Base-by-base conservation (phyloP, 768 basidiomycete genomes). In the Zangia roseola region DNA sequence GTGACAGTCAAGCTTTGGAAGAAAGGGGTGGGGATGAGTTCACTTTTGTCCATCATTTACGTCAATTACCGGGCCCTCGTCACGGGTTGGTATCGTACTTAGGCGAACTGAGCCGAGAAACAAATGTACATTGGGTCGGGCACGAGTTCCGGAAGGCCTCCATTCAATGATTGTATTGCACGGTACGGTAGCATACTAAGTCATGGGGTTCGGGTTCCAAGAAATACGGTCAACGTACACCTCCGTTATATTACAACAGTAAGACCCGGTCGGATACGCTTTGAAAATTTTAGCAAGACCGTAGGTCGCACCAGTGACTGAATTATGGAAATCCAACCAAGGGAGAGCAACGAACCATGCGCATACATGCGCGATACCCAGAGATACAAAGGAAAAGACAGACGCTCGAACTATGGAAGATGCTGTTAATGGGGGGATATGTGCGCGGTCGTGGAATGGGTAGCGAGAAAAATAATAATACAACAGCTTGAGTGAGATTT, bases 281-380 rank as follows among this genome's bases (percentile, higher is more conserved):
- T 51, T 10, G 19, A 35, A 21, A 30, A 47, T 21, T 38, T 23
- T 59, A 56, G 49, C 47, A 20, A 26, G 35, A 38, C 37, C 41
- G 40, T 31, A 50, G 30, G 28, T 36, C 39, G 46, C 42, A 36
- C 40, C 23, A n/a, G 30, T 20, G 17, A 45, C 17, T 39, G 36
- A 23, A 40, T 36, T 24, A 40, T 17, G 23, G 14, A 42, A 17
- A 30, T 42, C 43, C 47, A 45, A 49, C 40, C 48, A 24, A 45
- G 49, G 43, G 39, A 49, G 60, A 40, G 44, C 12, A 35, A 36
- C 31, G 28, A 47, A 45, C 47, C 23, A 52, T 55, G 56, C 50
- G 52, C 28, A 62, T 64, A 62, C 62, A 62, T 49, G 50, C 33
- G 39, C 39, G 25, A 50, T 49, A 47, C 50, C 62, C 59, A 50